Base-by-base conservation (phyloP, 78 protist genomes). In the Dictyostelium purpureum region DNA sequence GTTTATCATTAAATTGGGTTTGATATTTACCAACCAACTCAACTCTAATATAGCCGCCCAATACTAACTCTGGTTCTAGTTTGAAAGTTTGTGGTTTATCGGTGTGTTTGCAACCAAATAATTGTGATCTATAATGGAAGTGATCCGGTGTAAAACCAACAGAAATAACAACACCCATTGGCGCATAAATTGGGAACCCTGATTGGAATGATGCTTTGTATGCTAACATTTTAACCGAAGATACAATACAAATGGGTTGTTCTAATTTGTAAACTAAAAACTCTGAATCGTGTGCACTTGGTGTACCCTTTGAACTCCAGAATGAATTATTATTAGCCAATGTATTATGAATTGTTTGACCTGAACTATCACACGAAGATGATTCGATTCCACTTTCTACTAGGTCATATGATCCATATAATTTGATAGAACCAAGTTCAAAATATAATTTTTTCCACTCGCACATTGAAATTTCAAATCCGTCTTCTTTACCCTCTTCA, bases 191-290 rank as follows among this genome's bases (percentile, higher is more conserved):
- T 21, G 91, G 91, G 9, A 47, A 7, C 0, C 88, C 52, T 43
- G 81, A 35, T 47, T 85, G 91, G 45, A 85, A 85, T 9, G 43
- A 56, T 31, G 91, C 91, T 40, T 63, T 57, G 56, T 66, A 85
- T n/a, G 76, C 91, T 59, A 31, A 40, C 1, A 85, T 42, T 21
- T 56, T 40, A 42, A 85, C 49, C 12, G 91, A 73, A 33, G 91
- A 85, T 14, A 85, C 91, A 6, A 85, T 73, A 59, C 82, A 73
- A 37, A 85, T 59, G 4, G 90, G 70, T 57, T 85, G 91, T 31
- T 85, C 82, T 12, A 85, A 38, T 43, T 73, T 85, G 35, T 73
- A 85, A 2, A 85, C 47, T 6, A 85, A 31, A 59, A 59, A 73
- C 24, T 85, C 90, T 18, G 31, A 35, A 49, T 70, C 73, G 26